phyloP scores from a whole-genome alignment of 805 yeast genomes.

The Starmera amethionina region DNA sequence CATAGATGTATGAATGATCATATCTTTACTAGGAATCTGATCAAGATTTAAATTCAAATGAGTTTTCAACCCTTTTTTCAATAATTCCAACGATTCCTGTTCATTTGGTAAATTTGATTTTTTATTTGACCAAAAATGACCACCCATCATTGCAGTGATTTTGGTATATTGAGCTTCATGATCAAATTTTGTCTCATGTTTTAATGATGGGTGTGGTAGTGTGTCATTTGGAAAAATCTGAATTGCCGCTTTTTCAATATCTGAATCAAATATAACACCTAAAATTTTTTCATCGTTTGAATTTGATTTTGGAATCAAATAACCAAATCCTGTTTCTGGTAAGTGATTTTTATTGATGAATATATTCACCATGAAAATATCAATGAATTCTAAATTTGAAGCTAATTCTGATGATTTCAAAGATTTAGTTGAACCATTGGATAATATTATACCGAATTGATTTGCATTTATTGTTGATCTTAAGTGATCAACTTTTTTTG shows the following conservation, averaged over 20 bases:
- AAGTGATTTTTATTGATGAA: conserved; percentile 40
- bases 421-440: conserved; percentile 3
- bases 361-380: conserved; percentile 63
- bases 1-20: conserved; percentile 26
- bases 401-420: conserved; percentile 9
- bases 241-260: conserved; percentile 50
- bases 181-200: conserved; percentile 5
- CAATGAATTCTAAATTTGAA: conserved; percentile 16
- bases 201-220: conserved; percentile 9
- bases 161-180: conserved; percentile 39
- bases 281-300: conserved; percentile 47
- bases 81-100: conserved; percentile 21
- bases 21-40: conserved; percentile 15
- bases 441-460: conserved; percentile 23
- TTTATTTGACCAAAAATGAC: conserved; percentile 42
- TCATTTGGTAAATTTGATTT: conserved; percentile 5
- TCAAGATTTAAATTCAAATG: conserved; percentile 27
- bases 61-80: conserved; percentile 25
- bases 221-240: conserved; percentile 14
- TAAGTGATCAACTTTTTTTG: conserved; percentile 39
- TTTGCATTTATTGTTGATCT: conserved; percentile 48
- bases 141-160: conserved; percentile 87
- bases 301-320: conserved; percentile 55
- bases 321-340: conserved; percentile 72
- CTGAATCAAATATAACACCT: conserved; percentile 89